Conservation (phyloP, 768 basidiomycete species). For the Psilocybe sp. region DNA sequence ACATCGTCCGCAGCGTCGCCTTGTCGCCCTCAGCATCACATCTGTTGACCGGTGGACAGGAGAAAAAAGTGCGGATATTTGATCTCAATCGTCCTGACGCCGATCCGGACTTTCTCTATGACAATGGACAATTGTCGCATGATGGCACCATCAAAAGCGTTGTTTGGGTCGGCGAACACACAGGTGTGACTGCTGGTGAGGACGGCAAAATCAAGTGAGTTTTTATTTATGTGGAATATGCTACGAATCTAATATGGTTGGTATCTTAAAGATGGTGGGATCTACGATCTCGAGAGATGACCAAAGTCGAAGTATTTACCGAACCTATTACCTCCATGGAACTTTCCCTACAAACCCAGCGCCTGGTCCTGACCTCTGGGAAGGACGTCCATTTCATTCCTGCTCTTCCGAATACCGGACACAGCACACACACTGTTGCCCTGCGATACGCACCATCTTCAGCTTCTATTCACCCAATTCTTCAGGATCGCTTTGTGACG, state of each 20-base stretch:
- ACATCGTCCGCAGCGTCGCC: slow-evolving; percentile 96
- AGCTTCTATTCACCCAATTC: slow-evolving; percentile 89
- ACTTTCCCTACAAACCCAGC: slow-evolving; percentile 74
- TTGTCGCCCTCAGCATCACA: slow-evolving; percentile 68
- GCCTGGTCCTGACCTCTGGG: slow-evolving; percentile 88
- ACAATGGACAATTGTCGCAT: slow-evolving; percentile 63
- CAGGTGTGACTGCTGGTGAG: slow-evolving; percentile 87
- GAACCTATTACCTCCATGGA: slow-evolving; percentile 94
- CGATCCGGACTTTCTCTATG: slow-evolving; percentile 77
- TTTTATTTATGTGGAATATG: neutral
- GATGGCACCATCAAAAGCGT: slow-evolving; percentile 92
- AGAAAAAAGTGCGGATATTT: slow-evolving; percentile 96
- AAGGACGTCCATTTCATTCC: slow-evolving; percentile 92
- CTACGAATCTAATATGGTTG: slow-evolving; percentile 12
- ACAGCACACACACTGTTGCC: slow-evolving; percentile 70
- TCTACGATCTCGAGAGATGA: slow-evolving; percentile 70
- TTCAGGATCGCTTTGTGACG: slow-evolving; percentile 88
- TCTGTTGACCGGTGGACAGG: slow-evolving; percentile 90
- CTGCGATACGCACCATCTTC: slow-evolving; percentile 89
- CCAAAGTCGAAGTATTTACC: slow-evolving; percentile 68
- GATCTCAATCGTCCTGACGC: slow-evolving; percentile 85
- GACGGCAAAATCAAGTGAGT: slow-evolving; percentile 86
- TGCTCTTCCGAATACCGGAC: slow-evolving; percentile 54
- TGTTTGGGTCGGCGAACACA: slow-evolving; percentile 87
- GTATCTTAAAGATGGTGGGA: slow-evolving; percentile 86